Base-by-base conservation (phyloP, 371 early-diverging fungal genomes). In the Rhizopus delemar region DNA sequence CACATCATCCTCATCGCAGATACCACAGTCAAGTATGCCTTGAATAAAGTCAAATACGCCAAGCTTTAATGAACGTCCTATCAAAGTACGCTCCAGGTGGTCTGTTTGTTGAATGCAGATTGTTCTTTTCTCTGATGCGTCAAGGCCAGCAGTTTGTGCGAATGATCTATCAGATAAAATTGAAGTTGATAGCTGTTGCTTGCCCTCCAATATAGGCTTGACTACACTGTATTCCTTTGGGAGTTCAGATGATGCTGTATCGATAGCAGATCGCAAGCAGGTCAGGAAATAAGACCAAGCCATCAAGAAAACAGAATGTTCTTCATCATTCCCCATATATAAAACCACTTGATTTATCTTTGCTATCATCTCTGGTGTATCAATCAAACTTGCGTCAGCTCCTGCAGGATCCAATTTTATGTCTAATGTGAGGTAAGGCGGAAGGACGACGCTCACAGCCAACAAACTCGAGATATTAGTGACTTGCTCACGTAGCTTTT, bases 241-340 rank as follows among this genome's bases (percentile, higher is more conserved):
- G 46, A 53, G 22, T n/a, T 34, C 8, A 32, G 56, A 53, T 32
- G 51, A 2, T 4, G 33, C 34, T 4, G 22, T 2, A 22, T 61
- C 60, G 11, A 35, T 59, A 5, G 63, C 41, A n/a, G 39, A 32
- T 34, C 70, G 60, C 2, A 73, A 29, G 41, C 53, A 53, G 31
- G 56, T 52, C 6, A 80, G 61, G 41, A 80, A 64, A 39, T 61
- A 73, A 1, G 80, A 74, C 80, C 80, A 80, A 12, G 73, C 69
- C 15, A 80, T 50, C 32, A 80, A 55, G n/a, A 72, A 67, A 13
- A 60, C 59, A 9, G 77, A 53, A 51, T 77, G 75, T 39, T 64
- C 60, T 8, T 22, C 16, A 28, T 51, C 57, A 29, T 59, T 56
- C 2, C 77, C 80, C 43, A 79, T 50, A 36, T 58, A 71, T 8